Evolutionary conservation across 257 asterid genomes (phyloP).

Genomic region (Solanum chmielewskii): DNA sequence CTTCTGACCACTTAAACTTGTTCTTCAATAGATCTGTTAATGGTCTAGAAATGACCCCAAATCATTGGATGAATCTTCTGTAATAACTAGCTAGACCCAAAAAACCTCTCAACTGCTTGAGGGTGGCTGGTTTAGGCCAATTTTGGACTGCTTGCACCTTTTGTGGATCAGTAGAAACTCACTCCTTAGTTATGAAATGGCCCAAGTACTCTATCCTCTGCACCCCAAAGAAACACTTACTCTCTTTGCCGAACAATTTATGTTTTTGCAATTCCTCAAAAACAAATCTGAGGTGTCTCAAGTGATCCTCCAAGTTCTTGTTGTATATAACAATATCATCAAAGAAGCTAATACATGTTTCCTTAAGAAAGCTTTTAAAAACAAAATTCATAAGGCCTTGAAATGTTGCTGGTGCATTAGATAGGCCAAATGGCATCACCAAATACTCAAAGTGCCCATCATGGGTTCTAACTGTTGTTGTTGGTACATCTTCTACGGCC

Average conservation of each 20-base stretch:
- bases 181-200: neutral
- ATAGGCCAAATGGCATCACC: neutral
- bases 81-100: neutral
- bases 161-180: neutral
- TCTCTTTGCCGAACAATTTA: neutral
- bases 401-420: neutral
- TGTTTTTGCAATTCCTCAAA: neutral
- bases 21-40: neutral
- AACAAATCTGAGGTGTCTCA: neutral
- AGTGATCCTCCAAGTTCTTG: neutral
- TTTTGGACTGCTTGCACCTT: neutral
- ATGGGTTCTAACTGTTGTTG: neutral
- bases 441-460: neutral
- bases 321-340: neutral
- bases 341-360: neutral
- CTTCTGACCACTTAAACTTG: neutral
- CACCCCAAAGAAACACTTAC: neutral
- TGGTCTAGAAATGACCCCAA: neutral
- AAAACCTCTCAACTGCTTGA: neutral
- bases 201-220: neutral
- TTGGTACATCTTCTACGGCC: neutral
- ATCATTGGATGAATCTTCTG: neutral
- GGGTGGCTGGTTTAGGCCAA: neutral
- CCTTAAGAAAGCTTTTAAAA: neutral
- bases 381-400: neutral